Base-by-base conservation (phyloP, 2,329 filamentous ascomycete species). In the Ophiostoma pallidulum region DNA sequence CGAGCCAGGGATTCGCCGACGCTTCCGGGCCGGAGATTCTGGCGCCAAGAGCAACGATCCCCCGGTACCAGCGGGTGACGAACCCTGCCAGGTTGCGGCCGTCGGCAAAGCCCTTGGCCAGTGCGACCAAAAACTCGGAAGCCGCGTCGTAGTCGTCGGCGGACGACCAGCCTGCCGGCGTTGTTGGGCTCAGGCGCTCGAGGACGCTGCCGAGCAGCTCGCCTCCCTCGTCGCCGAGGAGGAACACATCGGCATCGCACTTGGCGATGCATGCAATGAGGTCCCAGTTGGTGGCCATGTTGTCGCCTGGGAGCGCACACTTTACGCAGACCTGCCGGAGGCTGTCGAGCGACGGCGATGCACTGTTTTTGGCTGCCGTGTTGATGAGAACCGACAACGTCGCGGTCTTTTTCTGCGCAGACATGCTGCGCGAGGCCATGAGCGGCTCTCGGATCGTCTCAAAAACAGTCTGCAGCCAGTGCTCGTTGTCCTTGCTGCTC, bases 161-260 rank as follows among this genome's bases (percentile, higher is more conserved):
- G 3, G 50, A 41, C 0, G 52, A 26, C 7, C 53, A 54, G 4
- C 58, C n/a, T 8, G 43, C 35, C 12, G 20, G 18, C 5, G 13
- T 4, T 52, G 12, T 66, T 63, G 10, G 4, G 10, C 35, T 29
- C 41, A 54, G 26, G 36, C 63, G 64, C 20, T 60, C 53, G 13
- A 73, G 66, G 4, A 72, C 58, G 2, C 62, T 59, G 14, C 64
- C 59, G 4, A 75, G 62, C 4, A 75, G 56, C 7, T 53, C 52
- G 8, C 59, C 58, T 1, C 66, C 69, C 3, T 70, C 64, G 0
- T 65, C 61, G 0, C 62, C 63, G 3, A 60, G 29, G 57, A 66
- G 55, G 40, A 76, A 72, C 8, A 69, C 62, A 40, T 74, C 73
- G 0, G 70, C 63, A 32, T 76, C 72, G 38, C 72, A 70, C 8